A percentile compares a stretch with the other conserved stretches of the same genome.
phyloP scores from a whole-genome alignment of 768 basidiomycete species.

The Pleurotus platypus region DNA sequence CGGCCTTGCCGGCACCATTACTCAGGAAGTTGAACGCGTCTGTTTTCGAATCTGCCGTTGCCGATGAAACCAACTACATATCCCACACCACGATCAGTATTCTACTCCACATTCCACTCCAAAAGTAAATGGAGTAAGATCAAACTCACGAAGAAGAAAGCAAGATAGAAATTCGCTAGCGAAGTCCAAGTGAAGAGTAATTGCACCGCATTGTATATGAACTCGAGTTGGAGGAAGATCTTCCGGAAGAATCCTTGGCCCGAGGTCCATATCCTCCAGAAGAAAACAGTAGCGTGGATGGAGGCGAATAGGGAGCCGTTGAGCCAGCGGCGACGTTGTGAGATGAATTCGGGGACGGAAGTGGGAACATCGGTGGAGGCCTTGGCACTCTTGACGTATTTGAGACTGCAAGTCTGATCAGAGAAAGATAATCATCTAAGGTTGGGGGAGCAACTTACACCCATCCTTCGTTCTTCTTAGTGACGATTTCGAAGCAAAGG shows the following conservation, averaged over 20 bases:
- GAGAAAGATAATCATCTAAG: not conserved
- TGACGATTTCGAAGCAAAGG: conserved; percentile 90
- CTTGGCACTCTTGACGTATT: conserved; percentile 91
- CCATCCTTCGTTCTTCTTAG: conserved; percentile 83
- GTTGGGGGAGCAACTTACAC: conserved; percentile 45
- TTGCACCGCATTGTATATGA: conserved; percentile 87
- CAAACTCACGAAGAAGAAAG: conserved; percentile 84
- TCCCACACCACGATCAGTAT: conserved; percentile 6
- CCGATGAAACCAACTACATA: conserved; percentile 72
- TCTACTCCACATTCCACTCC: not conserved
- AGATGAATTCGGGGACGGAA: conserved; percentile 89
- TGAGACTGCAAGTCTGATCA: conserved; percentile 42
- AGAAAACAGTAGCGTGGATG: conserved; percentile 88
- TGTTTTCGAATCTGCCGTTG: conserved; percentile 48
- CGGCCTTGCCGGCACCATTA: conserved; percentile 62
- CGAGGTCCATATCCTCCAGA: conserved; percentile 84
- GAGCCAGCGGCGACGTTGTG: conserved; percentile 86
- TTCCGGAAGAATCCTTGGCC: conserved; percentile 90
- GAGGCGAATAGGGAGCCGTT: conserved; percentile 92
- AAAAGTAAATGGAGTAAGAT: conserved; percentile 6
- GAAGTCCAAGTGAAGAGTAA: conserved; percentile 94
- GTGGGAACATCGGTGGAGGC: conserved; percentile 96
- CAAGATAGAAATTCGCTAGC: conserved; percentile 89
- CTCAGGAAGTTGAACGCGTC: conserved; percentile 86
- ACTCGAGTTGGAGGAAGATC: conserved; percentile 77